Conservation (phyloP, 2,329 filamentous ascomycete species). For the Trichophyton simii region DNA sequence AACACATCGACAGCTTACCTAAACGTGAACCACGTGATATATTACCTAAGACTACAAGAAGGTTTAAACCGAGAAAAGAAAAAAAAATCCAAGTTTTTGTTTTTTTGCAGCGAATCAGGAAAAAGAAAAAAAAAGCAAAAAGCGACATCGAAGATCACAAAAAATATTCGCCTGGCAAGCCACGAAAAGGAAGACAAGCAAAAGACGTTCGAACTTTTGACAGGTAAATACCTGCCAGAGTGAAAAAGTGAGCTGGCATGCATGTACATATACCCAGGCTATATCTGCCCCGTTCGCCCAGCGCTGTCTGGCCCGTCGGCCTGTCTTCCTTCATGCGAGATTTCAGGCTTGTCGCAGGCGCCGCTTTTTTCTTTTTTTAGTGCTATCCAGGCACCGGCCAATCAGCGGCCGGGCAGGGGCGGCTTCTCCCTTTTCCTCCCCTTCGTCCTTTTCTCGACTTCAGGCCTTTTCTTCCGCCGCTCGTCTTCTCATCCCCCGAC, state of each 20-base stretch:
- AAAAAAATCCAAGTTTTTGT: background rate
- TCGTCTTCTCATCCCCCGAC: background rate
- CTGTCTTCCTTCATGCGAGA: background rate
- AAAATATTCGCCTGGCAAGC: background rate
- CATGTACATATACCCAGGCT: too few species aligned
- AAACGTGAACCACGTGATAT: background rate
- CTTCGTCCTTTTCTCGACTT: background rate
- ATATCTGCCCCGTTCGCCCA: too few species aligned
- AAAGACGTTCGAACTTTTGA: background rate
- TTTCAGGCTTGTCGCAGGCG: background rate
- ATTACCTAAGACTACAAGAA: background rate
- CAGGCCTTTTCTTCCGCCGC: background rate
- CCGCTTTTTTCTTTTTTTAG: background rate
- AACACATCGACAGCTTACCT: background rate
- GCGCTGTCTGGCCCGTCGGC: too few species aligned
- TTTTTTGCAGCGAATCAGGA: background rate
- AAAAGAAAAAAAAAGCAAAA: background rate
- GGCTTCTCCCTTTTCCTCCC: constrained; percentile 12
- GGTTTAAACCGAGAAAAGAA: background rate
- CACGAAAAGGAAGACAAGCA: background rate
- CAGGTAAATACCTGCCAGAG: too few species aligned
- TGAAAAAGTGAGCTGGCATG: too few species aligned
- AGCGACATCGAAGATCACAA: background rate
- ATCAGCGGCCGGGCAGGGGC: background rate
- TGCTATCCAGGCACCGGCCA: background rate